Evolutionary conservation across 2,329 filamentous ascomycete species (phyloP), one percentile per base, ranked within the genome.

Genomic region (Fusarium sp.): DNA sequence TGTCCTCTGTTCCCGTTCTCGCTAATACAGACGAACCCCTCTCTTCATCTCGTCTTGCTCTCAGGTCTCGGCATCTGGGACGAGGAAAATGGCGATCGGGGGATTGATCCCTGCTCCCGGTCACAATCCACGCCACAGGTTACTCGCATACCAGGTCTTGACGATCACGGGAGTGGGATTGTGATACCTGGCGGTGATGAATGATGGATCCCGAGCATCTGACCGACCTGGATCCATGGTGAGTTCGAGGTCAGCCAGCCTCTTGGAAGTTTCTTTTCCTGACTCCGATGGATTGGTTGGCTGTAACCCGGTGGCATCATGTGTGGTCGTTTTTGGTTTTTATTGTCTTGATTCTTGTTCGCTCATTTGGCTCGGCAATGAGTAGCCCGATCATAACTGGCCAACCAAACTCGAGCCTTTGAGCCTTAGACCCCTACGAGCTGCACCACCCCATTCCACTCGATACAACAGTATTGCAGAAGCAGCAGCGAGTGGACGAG

Each of bases 371-470:
- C 58, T 71, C 71, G 64, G 67, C 71, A 54, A 71, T 34, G 27
- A 52, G 47, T 57, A 45, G 60, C 35, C 7, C 38, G 34, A 45
- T 10, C 14, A 52, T 20, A 52, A 5, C 71, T 64, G 73, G 74
- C 69, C 64, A 73, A 57, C 31, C 52, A 37, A 29, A 34, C 64
- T 64, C 42, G 56, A 58, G 64, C 35, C 57, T 62, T 29, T 42
- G n/a, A 63, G 59, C 45, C 47, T 40, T 37, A 42, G 40, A 34
- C 60, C 66, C 62, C 47, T 67, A 61, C 59, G 22, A 24, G 56
- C n/a, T 58, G 63, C 56, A 73, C 67, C 71, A 72, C 64, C 24
- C 70, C 63, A 69, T 73, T 73, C 67, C 70, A 64, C 37, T 40
- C n/a, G 27, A 60, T 47, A 63, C 42, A 13, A 47, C 57, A 50